A percentile compares a stretch with the other conserved stretches of the same genome.
Conservation (phyloP, 352 stramenopile genomes). For the Nothophytophthora sp. region DNA sequence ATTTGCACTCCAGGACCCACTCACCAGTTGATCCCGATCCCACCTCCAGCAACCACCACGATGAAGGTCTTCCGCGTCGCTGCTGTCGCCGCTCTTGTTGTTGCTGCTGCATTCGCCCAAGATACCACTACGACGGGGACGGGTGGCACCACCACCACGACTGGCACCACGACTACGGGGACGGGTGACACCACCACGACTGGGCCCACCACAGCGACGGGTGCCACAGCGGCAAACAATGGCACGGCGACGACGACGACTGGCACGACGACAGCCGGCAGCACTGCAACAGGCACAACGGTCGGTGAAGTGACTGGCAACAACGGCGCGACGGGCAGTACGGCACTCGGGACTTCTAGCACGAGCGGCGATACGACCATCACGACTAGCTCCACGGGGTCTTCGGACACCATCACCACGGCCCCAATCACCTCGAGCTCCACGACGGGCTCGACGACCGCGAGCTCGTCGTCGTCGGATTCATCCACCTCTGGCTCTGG, state of each 20-base stretch:
- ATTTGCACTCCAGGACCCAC: too few relatives aligned
- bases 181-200: conserved; percentile 9
- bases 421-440: conserved; percentile 11
- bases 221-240: neutral
- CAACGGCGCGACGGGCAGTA: conserved; percentile 17
- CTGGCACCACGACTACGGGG: conserved; percentile 1
- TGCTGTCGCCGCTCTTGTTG: conserved; percentile 15
- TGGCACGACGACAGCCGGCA: neutral
- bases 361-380: conserved; percentile 18
- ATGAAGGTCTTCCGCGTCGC: conserved; percentile 28
- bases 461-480: conserved; percentile 6
- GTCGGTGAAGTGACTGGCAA: neutral
- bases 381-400: conserved; percentile 9
- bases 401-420: conserved; percentile 9
- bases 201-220: neutral
- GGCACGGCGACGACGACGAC: too few relatives aligned
- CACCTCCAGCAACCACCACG: conserved; percentile 8
- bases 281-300: neutral
- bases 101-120: conserved; percentile 19
- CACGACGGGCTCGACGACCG: conserved; percentile 5
- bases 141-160: conserved; percentile 1
- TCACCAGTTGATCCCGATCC: too few relatives aligned
- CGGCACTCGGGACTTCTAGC: conserved; percentile 11
- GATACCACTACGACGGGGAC: conserved; percentile 8
- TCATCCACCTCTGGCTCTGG: conserved; percentile 20